A percentile compares a stretch with the other conserved stretches of the same genome.
These are phyloP conservation scores for Aspergillus udagawae DNA, from an alignment of 2,329 filamentous ascomycete species.

Conservation along the genomic window DNA sequence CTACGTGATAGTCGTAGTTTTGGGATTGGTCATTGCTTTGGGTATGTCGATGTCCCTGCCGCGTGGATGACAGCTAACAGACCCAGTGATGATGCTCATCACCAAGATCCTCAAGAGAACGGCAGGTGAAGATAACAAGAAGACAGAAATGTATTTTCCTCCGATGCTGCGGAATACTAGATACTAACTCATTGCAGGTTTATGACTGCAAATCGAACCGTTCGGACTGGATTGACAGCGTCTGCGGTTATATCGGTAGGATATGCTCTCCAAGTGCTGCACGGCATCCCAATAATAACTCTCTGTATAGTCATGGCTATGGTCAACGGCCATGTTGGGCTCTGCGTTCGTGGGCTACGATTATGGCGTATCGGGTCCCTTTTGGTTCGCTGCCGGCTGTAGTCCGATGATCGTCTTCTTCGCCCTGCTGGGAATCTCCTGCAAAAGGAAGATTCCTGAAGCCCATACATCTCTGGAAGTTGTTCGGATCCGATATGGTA, in stretches of 20 bases:
- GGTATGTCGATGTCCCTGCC: constrained; percentile 18
- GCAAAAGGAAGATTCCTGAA: constrained; percentile 51
- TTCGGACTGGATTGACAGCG: constrained; percentile 50
- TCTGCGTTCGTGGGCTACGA: constrained; percentile 51
- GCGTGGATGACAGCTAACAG: background rate
- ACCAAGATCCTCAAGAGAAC: constrained; percentile 48
- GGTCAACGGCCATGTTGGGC: constrained; percentile 52
- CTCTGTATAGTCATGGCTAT: constrained; percentile 45
- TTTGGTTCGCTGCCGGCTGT: constrained; percentile 56
- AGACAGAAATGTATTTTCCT: constrained; percentile 46
- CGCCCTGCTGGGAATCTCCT: constrained; percentile 48
- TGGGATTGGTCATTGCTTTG: constrained; percentile 40
- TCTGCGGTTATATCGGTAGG: constrained; percentile 50
- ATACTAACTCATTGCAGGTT: constrained; percentile 32
- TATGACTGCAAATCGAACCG: constrained; percentile 51
- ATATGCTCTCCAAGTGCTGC: background rate
- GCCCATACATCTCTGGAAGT: constrained; percentile 54
- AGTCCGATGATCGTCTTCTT: constrained; percentile 57
- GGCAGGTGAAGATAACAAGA: constrained; percentile 49
- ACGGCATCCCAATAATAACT: background rate
- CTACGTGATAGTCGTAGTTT: constrained; percentile 41
- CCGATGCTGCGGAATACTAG: background rate
- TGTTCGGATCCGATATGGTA: constrained; percentile 50
- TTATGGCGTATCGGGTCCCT: constrained; percentile 53
- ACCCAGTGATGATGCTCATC: constrained; percentile 44